Percentiles rank a stretch among this genome's conserved stretches.
These are phyloP conservation scores for Lotus japonicus DNA, from an alignment of 306 rosid species.

Conservation along the genomic window DNA sequence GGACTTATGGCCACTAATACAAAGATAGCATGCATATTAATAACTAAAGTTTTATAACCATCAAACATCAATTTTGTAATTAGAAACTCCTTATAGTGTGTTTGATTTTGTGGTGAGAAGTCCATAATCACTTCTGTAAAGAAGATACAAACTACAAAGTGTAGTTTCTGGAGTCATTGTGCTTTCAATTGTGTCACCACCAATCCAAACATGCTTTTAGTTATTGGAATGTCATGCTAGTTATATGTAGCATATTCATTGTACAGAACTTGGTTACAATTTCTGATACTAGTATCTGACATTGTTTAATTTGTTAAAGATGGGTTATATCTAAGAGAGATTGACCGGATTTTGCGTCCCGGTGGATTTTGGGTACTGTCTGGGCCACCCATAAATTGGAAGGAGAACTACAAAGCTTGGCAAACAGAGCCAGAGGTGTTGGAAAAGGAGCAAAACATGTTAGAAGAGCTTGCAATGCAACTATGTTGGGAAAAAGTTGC, in stretches of 20 bases:
- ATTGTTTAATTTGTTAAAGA: slow-evolving; percentile 20
- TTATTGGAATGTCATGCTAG: too few species aligned
- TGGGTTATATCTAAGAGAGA: slow-evolving; percentile 47
- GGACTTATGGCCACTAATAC: too few species aligned
- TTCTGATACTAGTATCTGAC: not conserved
- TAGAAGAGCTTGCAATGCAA: slow-evolving; percentile 45
- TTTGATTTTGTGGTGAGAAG: too few species aligned
- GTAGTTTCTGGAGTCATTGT: too few species aligned
- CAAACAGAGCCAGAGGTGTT: slow-evolving; percentile 27
- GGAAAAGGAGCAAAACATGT: slow-evolving; percentile 30
- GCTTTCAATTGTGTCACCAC: too few species aligned
- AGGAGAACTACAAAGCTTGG: slow-evolving; percentile 39
- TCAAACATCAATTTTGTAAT: too few species aligned
- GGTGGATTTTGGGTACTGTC: slow-evolving; percentile 66
- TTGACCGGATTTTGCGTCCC: slow-evolving; percentile 46
- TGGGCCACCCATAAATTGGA: slow-evolving; percentile 68
- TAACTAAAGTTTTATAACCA: too few species aligned
- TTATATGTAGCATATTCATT: not conserved
- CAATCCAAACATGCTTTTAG: too few species aligned
- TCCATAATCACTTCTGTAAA: too few species aligned
- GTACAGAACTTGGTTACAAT: not conserved
- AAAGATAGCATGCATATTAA: too few species aligned
- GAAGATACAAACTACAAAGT: too few species aligned
- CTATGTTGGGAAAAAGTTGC: slow-evolving; percentile 55
- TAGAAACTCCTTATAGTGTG: too few species aligned